Conservation (phyloP, 2,329 filamentous ascomycete species). For the Zopfia rhizophila region DNA sequence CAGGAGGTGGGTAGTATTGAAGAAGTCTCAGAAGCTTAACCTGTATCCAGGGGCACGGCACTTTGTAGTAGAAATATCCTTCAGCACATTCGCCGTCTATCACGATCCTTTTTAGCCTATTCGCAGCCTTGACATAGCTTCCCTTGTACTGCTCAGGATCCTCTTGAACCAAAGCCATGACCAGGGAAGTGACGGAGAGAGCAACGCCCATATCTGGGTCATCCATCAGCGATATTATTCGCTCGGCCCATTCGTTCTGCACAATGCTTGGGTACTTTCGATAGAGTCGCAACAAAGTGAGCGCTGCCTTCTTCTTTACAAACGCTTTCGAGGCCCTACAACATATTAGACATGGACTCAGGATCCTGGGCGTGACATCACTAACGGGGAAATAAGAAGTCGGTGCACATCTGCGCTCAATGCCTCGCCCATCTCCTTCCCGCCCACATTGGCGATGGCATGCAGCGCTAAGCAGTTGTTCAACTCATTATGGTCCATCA, state of each 20-base stretch:
- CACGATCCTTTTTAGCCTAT: slow-evolving; percentile 86
- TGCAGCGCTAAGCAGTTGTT: slow-evolving; percentile 97
- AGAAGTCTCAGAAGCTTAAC: slow-evolving; percentile 91
- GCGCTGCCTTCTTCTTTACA: slow-evolving; percentile 98
- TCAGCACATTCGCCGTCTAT: slow-evolving; percentile 88
- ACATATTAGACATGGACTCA: slow-evolving; percentile 30
- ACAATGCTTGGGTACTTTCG: slow-evolving; percentile 94
- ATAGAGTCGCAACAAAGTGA: slow-evolving; percentile 92
- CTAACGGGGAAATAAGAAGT: slow-evolving; percentile 91
- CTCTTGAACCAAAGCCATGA: slow-evolving; percentile 95
- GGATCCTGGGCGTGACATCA: slow-evolving; percentile 27
- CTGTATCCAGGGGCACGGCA: slow-evolving; percentile 98
- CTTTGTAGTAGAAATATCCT: slow-evolving; percentile 98
- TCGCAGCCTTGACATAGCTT: slow-evolving; percentile 92
- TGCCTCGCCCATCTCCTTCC: slow-evolving; percentile 96
- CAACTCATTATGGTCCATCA: slow-evolving; percentile 93
- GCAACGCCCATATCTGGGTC: slow-evolving; percentile 93
- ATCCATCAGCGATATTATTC: slow-evolving; percentile 99
- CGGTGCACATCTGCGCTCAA: slow-evolving; percentile 91
- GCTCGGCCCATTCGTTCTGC: slow-evolving; percentile 95
- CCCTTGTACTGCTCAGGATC: slow-evolving; percentile 94
- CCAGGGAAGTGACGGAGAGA: slow-evolving; percentile 91
- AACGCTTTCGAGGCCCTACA: slow-evolving; percentile 86
- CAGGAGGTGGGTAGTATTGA: slow-evolving; percentile 95
- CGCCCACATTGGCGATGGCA: slow-evolving; percentile 96